phyloP scores from a whole-genome alignment of 306 rosid species.

The Calophaca sinica region DNA sequence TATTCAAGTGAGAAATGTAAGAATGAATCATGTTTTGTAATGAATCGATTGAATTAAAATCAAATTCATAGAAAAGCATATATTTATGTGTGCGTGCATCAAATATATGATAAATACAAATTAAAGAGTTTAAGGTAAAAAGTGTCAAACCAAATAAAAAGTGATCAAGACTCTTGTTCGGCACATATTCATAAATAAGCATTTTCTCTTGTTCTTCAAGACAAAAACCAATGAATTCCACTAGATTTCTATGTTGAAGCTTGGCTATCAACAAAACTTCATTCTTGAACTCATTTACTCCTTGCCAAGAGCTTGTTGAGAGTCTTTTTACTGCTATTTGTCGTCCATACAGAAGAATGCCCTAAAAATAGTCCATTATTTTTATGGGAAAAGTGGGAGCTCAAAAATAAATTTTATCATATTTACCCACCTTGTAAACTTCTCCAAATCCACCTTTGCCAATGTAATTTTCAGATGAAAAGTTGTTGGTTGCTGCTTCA shows the following conservation, averaged over 20 bases:
- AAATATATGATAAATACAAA: background rate
- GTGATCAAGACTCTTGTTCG: too few relatives aligned
- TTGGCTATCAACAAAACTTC: background rate
- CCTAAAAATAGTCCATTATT: background rate
- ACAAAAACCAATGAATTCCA: constrained; percentile 19
- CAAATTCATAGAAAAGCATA: background rate
- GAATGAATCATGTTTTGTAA: background rate
- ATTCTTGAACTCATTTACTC: constrained; percentile 24
- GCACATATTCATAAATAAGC: too few relatives aligned
- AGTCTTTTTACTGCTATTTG: constrained; percentile 34
- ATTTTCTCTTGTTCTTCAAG: background rate
- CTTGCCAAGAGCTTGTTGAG: constrained; percentile 24
- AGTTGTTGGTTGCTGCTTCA: background rate
- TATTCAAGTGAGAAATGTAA: background rate
- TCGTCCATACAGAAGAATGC: constrained; percentile 8
- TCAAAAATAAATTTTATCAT: background rate
- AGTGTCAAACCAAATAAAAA: too few relatives aligned
- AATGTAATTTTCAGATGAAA: constrained; percentile 24
- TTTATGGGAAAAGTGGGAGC: background rate
- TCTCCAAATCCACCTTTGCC: constrained; percentile 39
- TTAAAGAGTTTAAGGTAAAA: background rate
- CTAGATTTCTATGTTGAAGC: background rate
- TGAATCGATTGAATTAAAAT: background rate
- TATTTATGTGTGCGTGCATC: too few relatives aligned
- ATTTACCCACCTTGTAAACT: constrained; percentile 26